These are phyloP conservation scores for Flaveria trinervia DNA, from an alignment of 129 eudicot genomes.

Conservation along the genomic window DNA sequence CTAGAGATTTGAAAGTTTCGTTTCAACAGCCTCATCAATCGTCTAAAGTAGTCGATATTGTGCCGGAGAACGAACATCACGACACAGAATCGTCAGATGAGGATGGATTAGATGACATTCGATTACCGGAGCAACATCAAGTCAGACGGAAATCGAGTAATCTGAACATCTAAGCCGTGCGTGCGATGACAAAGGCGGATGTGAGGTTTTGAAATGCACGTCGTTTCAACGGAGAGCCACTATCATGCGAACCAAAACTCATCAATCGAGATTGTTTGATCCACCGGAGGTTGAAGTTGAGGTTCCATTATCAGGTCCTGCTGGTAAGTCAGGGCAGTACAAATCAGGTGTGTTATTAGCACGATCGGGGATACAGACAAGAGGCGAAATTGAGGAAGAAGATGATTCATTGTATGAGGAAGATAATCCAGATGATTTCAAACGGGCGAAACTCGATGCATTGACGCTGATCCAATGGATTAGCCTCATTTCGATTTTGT, in stretches of 20 bases:
- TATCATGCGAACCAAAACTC: conserved; percentile 48
- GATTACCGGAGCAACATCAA: conserved; percentile 24
- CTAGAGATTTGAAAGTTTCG: conserved; percentile 49
- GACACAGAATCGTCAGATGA: conserved; percentile 23
- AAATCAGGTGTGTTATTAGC: conserved; percentile 41
- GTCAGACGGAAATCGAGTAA: conserved; percentile 34
- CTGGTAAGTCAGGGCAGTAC: conserved; percentile 39
- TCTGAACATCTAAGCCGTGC: conserved; percentile 9
- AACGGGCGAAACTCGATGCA: conserved; percentile 45
- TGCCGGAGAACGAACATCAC: conserved; percentile 6
- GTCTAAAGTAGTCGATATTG: conserved; percentile 36
- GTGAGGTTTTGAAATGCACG: conserved; percentile 71
- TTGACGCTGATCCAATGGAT: conserved; percentile 54
- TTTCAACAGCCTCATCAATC: conserved; percentile 39
- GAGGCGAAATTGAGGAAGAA: conserved; percentile 55
- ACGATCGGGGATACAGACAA: conserved; percentile 46
- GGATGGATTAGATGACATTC: conserved; percentile 19
- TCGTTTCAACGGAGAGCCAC: conserved; percentile 62
- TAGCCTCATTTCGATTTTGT: conserved; percentile 46
- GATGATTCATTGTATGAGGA: conserved; percentile 66
- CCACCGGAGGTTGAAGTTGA: conserved; percentile 48
- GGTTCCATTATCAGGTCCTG: conserved; percentile 24
- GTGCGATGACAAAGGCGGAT: conserved; percentile 24
- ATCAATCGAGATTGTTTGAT: conserved; percentile 63
- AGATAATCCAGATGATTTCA: conserved; percentile 67